These are phyloP conservation scores for Lotus japonicus DNA, from an alignment of 306 rosid genomes.

Conservation along the genomic window DNA sequence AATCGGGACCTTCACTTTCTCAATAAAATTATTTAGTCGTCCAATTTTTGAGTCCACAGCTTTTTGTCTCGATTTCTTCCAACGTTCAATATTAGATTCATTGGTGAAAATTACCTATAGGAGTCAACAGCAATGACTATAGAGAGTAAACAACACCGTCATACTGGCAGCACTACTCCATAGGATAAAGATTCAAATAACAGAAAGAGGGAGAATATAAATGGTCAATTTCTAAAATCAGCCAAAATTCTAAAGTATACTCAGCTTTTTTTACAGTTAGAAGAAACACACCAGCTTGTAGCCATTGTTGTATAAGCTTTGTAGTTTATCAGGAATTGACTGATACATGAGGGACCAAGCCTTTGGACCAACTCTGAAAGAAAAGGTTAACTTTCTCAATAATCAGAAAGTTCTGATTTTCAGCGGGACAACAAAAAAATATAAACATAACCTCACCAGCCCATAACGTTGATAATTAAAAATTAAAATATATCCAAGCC, in stretches of 20 bases:
- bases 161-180: not conserved
- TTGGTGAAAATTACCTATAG: conserved; percentile 85
- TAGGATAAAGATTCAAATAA: not conserved
- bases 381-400: not conserved
- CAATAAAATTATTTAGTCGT: conserved; percentile 69
- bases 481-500: not conserved
- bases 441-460: too few relatives aligned
- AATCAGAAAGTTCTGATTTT: not conserved
- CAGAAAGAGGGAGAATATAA: not conserved
- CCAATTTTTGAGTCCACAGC: conserved; percentile 96
- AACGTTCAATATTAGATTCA: conserved; percentile 92
- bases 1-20: conserved; percentile 70
- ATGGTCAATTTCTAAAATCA: not conserved
- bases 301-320: conserved; percentile 72
- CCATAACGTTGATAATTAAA: not conserved
- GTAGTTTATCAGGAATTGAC: conserved; percentile 78
- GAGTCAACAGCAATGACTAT: not conserved
- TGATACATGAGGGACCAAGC: conserved; percentile 88
- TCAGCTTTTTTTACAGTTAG: conserved; percentile 1
- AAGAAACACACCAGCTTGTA: conserved; percentile 71
- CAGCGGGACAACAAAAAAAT: not conserved
- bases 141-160: not conserved
- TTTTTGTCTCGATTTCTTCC: conserved; percentile 83
- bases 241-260: not conserved
- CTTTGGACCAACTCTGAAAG: conserved; percentile 65